Conservation (phyloP, 2,329 filamentous ascomycete genomes). For the Scytalidium lignicola region DNA sequence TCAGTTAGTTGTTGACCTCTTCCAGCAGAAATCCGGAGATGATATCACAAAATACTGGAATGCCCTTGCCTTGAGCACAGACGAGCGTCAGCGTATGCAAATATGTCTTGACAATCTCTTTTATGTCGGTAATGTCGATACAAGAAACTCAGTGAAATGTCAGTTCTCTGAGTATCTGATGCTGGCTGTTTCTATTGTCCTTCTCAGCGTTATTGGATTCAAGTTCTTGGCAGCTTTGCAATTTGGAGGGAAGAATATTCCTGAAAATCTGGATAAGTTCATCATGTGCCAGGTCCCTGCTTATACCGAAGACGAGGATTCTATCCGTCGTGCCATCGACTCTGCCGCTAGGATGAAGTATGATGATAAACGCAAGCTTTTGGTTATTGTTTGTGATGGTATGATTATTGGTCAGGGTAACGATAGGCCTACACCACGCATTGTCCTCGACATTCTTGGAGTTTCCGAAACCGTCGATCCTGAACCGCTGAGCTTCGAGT, state of each 20-base stretch:
- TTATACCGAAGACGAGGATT: constrained; percentile 98
- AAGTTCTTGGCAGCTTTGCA: constrained; percentile 97
- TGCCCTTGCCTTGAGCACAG: constrained; percentile 53
- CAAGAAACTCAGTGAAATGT: constrained; percentile 78
- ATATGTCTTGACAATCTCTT: constrained; percentile 90
- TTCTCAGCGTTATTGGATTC: constrained; percentile 81
- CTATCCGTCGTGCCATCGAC: constrained; percentile 91
- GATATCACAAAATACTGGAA: constrained; percentile 86
- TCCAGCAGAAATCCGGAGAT: constrained; percentile 67
- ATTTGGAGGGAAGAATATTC: constrained; percentile 84
- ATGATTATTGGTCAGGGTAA: constrained; percentile 99
- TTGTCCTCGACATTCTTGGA: constrained; percentile 93
- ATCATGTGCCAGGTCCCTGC: constrained; percentile 96
- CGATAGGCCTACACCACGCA: constrained; percentile 88
- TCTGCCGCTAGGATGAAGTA: constrained; percentile 94
- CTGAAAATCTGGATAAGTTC: constrained; percentile 97
- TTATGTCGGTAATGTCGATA: constrained; percentile 88
- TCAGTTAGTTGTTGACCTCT: constrained; percentile 65
- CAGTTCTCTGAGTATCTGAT: constrained; percentile 87
- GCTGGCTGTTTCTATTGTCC: constrained; percentile 73
- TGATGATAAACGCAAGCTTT: constrained; percentile 94
- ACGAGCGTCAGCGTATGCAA: constrained; percentile 62
- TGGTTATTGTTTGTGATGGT: constrained; percentile 90
- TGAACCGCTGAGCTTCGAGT: constrained; percentile 93
- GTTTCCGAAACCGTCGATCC: constrained; percentile 92